Evolutionary conservation across 257 asterid species (phyloP), one percentile per base, ranked within the genome.

Genomic region (Rhazya stricta): DNA sequence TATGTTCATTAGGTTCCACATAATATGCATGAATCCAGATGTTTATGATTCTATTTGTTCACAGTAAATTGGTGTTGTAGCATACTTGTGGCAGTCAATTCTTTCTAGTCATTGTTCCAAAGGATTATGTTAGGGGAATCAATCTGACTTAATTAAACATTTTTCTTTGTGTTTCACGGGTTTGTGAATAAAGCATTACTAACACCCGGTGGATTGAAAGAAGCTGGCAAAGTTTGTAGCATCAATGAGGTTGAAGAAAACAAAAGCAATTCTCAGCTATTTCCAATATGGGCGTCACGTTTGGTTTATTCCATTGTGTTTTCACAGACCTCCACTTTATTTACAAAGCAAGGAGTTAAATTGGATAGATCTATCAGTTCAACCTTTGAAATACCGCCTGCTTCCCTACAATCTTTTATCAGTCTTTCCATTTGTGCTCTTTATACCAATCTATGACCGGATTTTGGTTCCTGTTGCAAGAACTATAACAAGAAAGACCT

Each of bases 161-260:
- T 2, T 29, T 21, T 18, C 25, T 36, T 30, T 19, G 1, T 68
- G 56, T 13, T 37, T 37, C 56, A 41, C 37, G 78, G 81, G 82
- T 81, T 78, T 71, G 77, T 81, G n/a, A 66, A 78, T 77, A 81
- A 70, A 41, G 80, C 82, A 43, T 45, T 78, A 54, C 48, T 73
- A 36, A 57, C 15, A n/a, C 69, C 67, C 19, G 77, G 67, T 65
- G 82, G 76, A 57, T 74, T 71, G 15, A 62, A 81, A 69, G 75
- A 69, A 72, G 77, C 36, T 2, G 21, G 48, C 19, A 32, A 27
- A 11, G 72, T 51, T 50, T 77, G 80, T 45, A 70, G 51, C 60
- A 32, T 70, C 29, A 71, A 53, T n/a, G 85, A 81, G 39, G 82
- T 78, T 74, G 80, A 81, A 74, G 82, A n/a, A 78, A 53, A 80